These are phyloP conservation scores for Quercus tomentella DNA, from an alignment of 331 rosid species.

Conservation along the genomic window DNA sequence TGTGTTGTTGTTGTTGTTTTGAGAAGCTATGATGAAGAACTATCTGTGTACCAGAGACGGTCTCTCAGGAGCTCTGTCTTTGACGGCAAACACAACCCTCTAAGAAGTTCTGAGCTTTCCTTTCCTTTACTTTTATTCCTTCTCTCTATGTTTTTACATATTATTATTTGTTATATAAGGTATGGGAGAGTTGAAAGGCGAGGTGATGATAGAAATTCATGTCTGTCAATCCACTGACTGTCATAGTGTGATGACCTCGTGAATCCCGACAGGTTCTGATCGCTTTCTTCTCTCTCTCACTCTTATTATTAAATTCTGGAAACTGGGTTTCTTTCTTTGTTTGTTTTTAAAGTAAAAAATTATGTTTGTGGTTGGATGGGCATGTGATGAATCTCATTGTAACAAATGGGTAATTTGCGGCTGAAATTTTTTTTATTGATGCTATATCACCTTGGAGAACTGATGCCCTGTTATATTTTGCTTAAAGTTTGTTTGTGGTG, in stretches of 20 bases:
- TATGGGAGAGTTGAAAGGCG: conserved; percentile 15
- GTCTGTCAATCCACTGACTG: conserved; percentile 92
- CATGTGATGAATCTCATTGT: neutral
- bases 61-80: conserved; percentile 25
- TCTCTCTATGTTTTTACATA: neutral
- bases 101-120: conserved; percentile 97
- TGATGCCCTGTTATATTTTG: too few relatives aligned
- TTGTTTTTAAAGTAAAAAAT: too few relatives aligned
- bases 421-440: too few relatives aligned
- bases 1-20: neutral
- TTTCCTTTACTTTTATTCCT: neutral
- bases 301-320: too few relatives aligned
- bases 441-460: too few relatives aligned
- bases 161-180: too few relatives aligned
- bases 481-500: too few relatives aligned
- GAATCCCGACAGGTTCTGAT: conserved; percentile 99
- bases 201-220: conserved; percentile 67
- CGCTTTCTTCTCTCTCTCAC: conserved; percentile 23
- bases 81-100: conserved; percentile 86
- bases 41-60: conserved; percentile 48
- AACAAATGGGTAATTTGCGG: neutral
- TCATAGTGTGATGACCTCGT: conserved; percentile 46
- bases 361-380: neutral
- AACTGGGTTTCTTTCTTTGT: neutral
- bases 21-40: conserved; percentile 55